Percentiles rank a stretch among this genome's conserved stretches.
Conservation (phyloP, 75 land plant species). For the Selaginella moellendorffii region DNA sequence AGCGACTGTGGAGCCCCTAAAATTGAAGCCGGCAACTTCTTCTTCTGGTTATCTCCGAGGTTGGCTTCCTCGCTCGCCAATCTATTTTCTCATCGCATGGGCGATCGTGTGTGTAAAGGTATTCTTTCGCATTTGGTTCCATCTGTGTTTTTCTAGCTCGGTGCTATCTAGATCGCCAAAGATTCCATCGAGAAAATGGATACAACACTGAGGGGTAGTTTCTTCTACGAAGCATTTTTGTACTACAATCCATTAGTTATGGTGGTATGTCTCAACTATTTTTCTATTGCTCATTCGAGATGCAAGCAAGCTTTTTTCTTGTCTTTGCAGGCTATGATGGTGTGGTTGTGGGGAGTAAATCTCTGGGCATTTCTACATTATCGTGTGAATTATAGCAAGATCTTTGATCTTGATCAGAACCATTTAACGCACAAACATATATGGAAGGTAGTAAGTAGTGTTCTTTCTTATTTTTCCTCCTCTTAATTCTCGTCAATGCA, state of each 20-base stretch:
- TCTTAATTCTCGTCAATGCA: constrained; percentile 21
- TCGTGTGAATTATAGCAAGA: constrained; percentile 62
- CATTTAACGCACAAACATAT: constrained; percentile 80
- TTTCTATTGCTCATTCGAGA: background rate
- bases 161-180: constrained; percentile 46
- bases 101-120: background rate
- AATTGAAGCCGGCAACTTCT: too few relatives aligned
- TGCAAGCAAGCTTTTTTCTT: background rate
- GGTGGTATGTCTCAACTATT: constrained; percentile 43
- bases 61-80: background rate
- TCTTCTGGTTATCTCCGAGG: too few relatives aligned
- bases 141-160: background rate
- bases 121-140: background rate
- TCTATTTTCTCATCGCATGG: background rate
- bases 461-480: background rate
- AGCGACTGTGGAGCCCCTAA: background rate
- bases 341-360: constrained; percentile 98
- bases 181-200: constrained; percentile 70
- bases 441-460: constrained; percentile 64
- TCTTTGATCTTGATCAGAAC: constrained; percentile 82
- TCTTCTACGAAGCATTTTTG: constrained; percentile 83
- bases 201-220: constrained; percentile 41
- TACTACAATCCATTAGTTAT: constrained; percentile 92
- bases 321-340: constrained; percentile 62
- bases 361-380: constrained; percentile 68